Percentiles rank a stretch among this genome's conserved stretches.
Evolutionary conservation across 192 early-diverging fungal species (phyloP).

Genomic region (Coemansia sp.): DNA sequence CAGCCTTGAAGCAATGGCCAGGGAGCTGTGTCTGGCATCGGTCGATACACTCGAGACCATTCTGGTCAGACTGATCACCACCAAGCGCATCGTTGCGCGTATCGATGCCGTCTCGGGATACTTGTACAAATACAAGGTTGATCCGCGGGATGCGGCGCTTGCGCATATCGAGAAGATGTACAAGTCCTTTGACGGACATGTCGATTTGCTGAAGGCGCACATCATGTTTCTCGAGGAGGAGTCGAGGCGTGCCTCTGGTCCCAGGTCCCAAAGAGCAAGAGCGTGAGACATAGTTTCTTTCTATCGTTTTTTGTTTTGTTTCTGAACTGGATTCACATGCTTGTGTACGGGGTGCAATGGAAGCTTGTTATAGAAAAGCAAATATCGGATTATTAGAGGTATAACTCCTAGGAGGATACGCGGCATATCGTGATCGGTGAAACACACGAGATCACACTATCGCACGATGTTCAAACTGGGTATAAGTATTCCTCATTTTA

Average conservation of each 20-base stretch:
- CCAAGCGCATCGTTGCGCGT: constrained; percentile 26
- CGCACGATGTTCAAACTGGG: too few species aligned
- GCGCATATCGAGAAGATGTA: constrained; percentile 32
- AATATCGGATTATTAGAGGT: too few species aligned
- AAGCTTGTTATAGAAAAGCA: too few species aligned
- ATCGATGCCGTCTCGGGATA: constrained; percentile 40
- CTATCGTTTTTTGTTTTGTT: not conserved
- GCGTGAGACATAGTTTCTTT: not conserved
- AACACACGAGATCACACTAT: too few species aligned
- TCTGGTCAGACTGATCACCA: constrained; percentile 36
- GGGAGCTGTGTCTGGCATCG: constrained; percentile 29
- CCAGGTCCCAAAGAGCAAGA: not conserved
- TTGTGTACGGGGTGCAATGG: too few species aligned
- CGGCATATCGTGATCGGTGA: too few species aligned
- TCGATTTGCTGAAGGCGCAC: constrained; percentile 36
- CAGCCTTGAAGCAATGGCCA: constrained; percentile 34
- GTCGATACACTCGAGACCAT: constrained; percentile 22
- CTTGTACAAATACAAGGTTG: constrained; percentile 27
- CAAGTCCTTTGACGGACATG: constrained; percentile 21
- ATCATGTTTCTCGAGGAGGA: constrained; percentile 48
- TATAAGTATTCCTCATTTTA: too few species aligned
- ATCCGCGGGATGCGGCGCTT: constrained; percentile 37
- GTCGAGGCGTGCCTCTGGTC: not conserved
- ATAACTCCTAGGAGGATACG: too few species aligned
- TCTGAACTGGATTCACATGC: too few species aligned